Evolutionary conservation across 1,284 basidiomycete genomes (phyloP).

Genomic region (Rhodotorula sp.): DNA sequence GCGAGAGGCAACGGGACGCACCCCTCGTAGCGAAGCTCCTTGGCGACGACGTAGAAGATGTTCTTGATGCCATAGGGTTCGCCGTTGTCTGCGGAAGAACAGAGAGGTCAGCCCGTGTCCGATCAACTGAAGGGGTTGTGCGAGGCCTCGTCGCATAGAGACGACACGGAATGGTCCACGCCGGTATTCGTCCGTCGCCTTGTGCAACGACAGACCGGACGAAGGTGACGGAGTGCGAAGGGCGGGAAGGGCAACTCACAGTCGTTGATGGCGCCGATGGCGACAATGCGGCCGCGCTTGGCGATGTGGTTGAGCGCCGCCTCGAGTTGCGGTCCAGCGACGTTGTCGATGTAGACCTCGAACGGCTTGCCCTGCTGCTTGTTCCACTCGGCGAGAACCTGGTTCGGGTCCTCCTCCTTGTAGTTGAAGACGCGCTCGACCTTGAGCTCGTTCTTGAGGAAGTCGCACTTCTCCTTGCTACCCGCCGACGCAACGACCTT

Average conservation of each 20-base stretch:
- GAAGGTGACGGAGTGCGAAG: background rate
- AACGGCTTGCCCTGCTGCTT: conserved; percentile 16
- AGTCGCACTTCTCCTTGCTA: conserved; percentile 61
- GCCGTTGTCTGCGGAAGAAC: conserved; percentile 10
- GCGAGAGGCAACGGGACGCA: conserved; percentile 61
- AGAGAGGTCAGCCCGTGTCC: background rate
- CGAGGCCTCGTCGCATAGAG: too few species aligned
- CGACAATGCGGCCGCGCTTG: conserved; percentile 25
- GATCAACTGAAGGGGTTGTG: too few species aligned
- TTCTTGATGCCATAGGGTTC: conserved; percentile 49
- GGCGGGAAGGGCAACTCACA: background rate
- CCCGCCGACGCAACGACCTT: conserved; percentile 83
- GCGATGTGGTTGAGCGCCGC: conserved; percentile 32
- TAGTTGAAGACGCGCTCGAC: conserved; percentile 66
- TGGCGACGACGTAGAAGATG: conserved; percentile 62
- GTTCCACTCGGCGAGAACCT: conserved; percentile 22
- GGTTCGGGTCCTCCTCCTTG: conserved; percentile 53
- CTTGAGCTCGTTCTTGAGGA: conserved; percentile 70
- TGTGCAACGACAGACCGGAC: too few species aligned
- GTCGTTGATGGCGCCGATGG: conserved; percentile 15
- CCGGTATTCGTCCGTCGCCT: too few species aligned
- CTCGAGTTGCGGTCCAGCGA: conserved; percentile 38
- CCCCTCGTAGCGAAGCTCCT: conserved; percentile 69
- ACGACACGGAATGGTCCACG: too few species aligned
- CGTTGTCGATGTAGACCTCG: conserved; percentile 40